Conservation (phyloP, 148 eudicot species). For the Chenopodium suecicum region DNA sequence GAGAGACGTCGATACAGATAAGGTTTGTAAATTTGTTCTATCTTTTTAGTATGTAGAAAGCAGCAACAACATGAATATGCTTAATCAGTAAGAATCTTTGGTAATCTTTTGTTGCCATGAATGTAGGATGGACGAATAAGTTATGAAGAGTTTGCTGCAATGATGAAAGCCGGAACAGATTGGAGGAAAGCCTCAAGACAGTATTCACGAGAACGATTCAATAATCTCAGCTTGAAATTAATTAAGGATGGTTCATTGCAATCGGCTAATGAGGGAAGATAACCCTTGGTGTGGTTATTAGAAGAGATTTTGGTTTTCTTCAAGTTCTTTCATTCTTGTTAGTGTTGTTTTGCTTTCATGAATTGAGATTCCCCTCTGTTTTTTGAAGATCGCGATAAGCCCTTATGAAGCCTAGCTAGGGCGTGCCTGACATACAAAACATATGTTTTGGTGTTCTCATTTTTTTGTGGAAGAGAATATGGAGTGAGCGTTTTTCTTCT, state of each 20-base stretch:
- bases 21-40: constrained; percentile 44
- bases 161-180: constrained; percentile 89
- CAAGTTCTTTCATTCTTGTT: neutral
- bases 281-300: neutral
- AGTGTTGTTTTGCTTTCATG: constrained; percentile 17
- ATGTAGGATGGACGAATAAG: constrained; percentile 80
- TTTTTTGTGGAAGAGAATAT: neutral
- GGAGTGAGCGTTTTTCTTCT: neutral
- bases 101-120: neutral
- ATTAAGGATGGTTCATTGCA: constrained; percentile 67
- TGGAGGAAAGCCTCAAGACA: constrained; percentile 90
- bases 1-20: constrained; percentile 86
- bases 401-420: neutral
- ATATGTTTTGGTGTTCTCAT: neutral
- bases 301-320: constrained; percentile 3
- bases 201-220: constrained; percentile 71
- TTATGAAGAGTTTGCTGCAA: constrained; percentile 69
- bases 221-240: constrained; percentile 57
- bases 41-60: neutral
- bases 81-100: neutral
- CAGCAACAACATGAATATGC: neutral
- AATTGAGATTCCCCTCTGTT: neutral
- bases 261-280: constrained; percentile 29
- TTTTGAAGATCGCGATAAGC: neutral
- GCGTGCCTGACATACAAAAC: neutral